Base-by-base conservation (phyloP, 371 early-diverging fungal genomes). In the Apophysomyces variabilis region DNA sequence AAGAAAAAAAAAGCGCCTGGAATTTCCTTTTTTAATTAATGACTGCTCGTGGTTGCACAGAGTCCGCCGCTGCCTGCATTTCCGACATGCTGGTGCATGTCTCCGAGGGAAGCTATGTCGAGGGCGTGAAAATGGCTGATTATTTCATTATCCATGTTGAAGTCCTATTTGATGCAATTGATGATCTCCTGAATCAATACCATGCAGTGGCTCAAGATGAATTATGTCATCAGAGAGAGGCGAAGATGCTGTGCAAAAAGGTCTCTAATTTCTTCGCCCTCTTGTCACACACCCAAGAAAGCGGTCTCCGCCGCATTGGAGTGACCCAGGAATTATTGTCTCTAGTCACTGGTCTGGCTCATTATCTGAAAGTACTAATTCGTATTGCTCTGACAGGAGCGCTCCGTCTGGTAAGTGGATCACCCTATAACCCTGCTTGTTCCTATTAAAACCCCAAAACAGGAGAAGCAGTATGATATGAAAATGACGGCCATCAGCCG, bases 21-120 rank as follows among this genome's bases (percentile, higher is more conserved):
- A 57, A 38, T 35, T 38, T 62, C 32, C 21, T 54, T 47, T 61
- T 56, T 57, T 37, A 60, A 3, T 14, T 11, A 26, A 50, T 7
- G 36, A 58, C 41, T 38, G 45, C 43, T 57, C 57, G 64, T 57
- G 57, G 43, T 64, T 66, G n/a, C 39, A 57, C 61, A 80, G 98
- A 98, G 71, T 95, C 96, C 7, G 90, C 96, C 4, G 97, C 98
- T 21, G 95, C 95, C 8, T 97, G 96, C 77, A 98, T 99, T 62
- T 96, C 96, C 3, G 96, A 96, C 61, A 99, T 97, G 95, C 79
- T 98, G 37, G 74, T 95, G 44, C 93, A 95, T 70, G 93, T 98
- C 8, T 94, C 97, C 35, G 92, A 91, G 66, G 91, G 92, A 32
- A 80, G 86, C 54, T 94, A 91, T 73, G 78, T 86, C 12, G 94